Evolutionary conservation across 441 rosid genomes (phyloP).

Genomic region (Corymbia calophylla): DNA sequence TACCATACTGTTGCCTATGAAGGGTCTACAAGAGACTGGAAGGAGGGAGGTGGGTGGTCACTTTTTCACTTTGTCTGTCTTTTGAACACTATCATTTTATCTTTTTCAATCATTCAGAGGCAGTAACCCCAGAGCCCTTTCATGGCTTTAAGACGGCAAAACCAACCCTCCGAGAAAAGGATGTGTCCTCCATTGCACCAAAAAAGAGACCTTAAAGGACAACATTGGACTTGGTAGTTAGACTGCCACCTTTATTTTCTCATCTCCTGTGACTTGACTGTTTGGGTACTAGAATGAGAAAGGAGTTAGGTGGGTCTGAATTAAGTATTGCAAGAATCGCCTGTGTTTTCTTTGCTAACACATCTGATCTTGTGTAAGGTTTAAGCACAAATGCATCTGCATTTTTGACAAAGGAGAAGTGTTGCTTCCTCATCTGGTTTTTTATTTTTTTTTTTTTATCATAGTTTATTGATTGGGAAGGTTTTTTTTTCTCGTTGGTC

Average conservation of each 20-base stretch:
- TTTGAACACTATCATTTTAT: not conserved
- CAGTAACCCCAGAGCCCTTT: slow-evolving; percentile 4
- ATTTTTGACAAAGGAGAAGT: not conserved
- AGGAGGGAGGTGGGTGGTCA: not conserved
- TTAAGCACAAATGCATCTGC: not conserved
- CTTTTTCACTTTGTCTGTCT: not conserved
- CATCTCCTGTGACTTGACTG: slow-evolving; percentile 19
- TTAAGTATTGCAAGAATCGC: not conserved
- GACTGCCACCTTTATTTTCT: slow-evolving; percentile 16
- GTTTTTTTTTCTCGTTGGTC: not conserved
- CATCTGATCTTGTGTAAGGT: not conserved
- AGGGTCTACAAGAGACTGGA: not conserved
- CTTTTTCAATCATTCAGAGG: slow-evolving; percentile 6
- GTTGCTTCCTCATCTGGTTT: not conserved
- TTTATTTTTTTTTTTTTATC: not conserved
- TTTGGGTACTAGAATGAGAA: slow-evolving; percentile 10
- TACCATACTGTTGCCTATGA: not conserved
- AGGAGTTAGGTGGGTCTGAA: slow-evolving; percentile 7
- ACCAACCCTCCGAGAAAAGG: slow-evolving; percentile 14
- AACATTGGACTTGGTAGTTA: slow-evolving; percentile 18
- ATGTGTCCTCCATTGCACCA: not conserved
- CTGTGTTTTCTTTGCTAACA: not conserved
- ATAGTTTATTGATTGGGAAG: not conserved
- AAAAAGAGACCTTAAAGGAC: slow-evolving; percentile 15
- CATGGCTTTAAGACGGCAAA: slow-evolving; percentile 17